phyloP scores from a whole-genome alignment of 2,329 filamentous ascomycete species.

The Fusarium longipes region DNA sequence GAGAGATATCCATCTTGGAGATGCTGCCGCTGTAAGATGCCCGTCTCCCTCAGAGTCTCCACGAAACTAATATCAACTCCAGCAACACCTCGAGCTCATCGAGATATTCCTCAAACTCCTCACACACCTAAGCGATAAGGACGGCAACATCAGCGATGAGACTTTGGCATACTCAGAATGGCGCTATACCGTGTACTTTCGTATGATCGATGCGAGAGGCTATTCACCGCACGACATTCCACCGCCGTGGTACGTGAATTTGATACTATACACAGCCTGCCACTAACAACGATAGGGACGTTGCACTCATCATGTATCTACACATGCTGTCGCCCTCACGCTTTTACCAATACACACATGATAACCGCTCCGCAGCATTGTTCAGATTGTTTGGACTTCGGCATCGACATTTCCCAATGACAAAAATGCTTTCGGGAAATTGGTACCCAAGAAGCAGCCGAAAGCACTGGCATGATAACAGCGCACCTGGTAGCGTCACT shows the following conservation, averaged over 20 bases:
- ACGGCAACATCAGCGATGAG: not conserved
- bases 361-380: not conserved
- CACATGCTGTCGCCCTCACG: not conserved
- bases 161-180: slow-evolving; percentile 15
- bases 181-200: slow-evolving; percentile 6
- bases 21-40: not conserved
- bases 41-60: accelerated
- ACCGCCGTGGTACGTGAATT: not conserved
- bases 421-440: not conserved
- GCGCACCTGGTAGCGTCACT: not conserved
- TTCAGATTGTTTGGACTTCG: not conserved
- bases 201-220: not conserved
- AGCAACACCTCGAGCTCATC: slow-evolving; percentile 9
- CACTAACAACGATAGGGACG: not conserved
- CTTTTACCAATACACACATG: slow-evolving; percentile 2
- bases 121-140: not conserved
- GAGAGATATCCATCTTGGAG: not conserved
- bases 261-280: accelerated
- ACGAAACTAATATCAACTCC: not conserved
- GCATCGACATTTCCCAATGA: slow-evolving; percentile 6
- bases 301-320: slow-evolving; percentile 14
- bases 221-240: not conserved
- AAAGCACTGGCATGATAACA: not conserved
- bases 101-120: not conserved
- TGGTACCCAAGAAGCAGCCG: not conserved